phyloP scores from a whole-genome alignment of 208 protist genomes.

The Acanthamoeba lenticulata region DNA sequence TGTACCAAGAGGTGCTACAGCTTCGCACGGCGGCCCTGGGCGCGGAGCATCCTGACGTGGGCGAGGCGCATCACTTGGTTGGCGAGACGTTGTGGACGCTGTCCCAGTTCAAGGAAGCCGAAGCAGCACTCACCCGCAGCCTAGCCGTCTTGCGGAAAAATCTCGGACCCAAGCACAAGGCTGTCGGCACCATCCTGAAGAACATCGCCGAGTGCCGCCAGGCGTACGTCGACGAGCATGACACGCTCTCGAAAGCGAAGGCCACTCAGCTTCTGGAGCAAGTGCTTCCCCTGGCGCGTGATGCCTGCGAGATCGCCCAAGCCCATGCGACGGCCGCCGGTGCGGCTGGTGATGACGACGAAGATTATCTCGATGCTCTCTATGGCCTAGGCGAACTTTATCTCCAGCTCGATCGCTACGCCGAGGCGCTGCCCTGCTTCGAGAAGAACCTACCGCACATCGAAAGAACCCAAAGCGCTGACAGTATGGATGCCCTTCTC shows the following conservation, averaged over 20 bases:
- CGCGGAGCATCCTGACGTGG: neutral
- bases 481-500: neutral
- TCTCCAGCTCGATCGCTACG: constrained; percentile 31
- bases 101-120: neutral
- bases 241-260: neutral
- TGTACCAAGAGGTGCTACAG: constrained; percentile 1
- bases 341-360: neutral
- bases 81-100: constrained; percentile 13
- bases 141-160: neutral
- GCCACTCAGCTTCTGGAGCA: neutral
- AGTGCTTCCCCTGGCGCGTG: neutral
- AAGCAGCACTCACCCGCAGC: neutral
- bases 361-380: neutral
- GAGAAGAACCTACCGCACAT: neutral
- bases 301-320: constrained; percentile 23
- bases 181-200: constrained; percentile 17
- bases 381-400: constrained; percentile 6
- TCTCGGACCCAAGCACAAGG: constrained; percentile 30
- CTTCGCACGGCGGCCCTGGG: neutral
- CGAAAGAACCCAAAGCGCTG: neutral
- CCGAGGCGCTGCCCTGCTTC: constrained; percentile 34
- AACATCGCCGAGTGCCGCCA: constrained; percentile 48
- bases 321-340: neutral
- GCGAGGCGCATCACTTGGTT: constrained; percentile 1
- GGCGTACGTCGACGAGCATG: neutral